Conservation (phyloP, 441 rosid species). For the Euphorbia schlechtendalii region DNA sequence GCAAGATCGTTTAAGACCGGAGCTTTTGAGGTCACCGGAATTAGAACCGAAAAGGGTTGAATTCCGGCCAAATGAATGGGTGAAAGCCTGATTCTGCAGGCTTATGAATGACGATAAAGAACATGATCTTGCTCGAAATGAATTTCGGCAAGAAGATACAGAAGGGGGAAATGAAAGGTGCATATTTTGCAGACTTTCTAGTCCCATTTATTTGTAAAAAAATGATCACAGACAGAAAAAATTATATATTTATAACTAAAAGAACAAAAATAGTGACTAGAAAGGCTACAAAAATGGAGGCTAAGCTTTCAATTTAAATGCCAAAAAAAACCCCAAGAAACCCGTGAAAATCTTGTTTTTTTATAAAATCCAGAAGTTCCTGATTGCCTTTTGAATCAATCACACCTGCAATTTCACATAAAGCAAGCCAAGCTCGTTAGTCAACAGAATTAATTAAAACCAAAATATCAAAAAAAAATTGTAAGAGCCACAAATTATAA, state of each 20-base stretch:
- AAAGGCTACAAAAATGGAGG: background rate
- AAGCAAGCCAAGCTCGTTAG: background rate
- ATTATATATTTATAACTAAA: no score
- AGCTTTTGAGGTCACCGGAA: slow-evolving; percentile 15
- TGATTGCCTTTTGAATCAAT: slow-evolving; percentile 15
- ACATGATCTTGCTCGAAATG: slow-evolving; percentile 12
- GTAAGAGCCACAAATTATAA: no score
- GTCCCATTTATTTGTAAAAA: slow-evolving; percentile 14
- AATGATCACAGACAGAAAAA: background rate
- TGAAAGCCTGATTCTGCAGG: slow-evolving; percentile 8
- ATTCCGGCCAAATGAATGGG: background rate
- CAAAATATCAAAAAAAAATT: background rate
- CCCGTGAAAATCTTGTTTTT: slow-evolving; percentile 16
- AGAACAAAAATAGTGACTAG: background rate
- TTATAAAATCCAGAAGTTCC: slow-evolving; percentile 15
- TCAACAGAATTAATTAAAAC: background rate
- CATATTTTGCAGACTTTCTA: slow-evolving; percentile 24
- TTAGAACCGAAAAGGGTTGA: slow-evolving; percentile 17
- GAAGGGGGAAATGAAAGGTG: slow-evolving; percentile 14
- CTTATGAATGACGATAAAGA: slow-evolving; percentile 11
- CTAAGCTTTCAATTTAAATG: background rate
- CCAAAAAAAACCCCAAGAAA: slow-evolving; percentile 12
- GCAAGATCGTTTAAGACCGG: slow-evolving; percentile 22
- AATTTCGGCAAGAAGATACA: slow-evolving; percentile 13
- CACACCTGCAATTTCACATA: slow-evolving; percentile 19